Conservation (phyloP, 352 stramenopile species). For the Phytophthora foliorum region DNA sequence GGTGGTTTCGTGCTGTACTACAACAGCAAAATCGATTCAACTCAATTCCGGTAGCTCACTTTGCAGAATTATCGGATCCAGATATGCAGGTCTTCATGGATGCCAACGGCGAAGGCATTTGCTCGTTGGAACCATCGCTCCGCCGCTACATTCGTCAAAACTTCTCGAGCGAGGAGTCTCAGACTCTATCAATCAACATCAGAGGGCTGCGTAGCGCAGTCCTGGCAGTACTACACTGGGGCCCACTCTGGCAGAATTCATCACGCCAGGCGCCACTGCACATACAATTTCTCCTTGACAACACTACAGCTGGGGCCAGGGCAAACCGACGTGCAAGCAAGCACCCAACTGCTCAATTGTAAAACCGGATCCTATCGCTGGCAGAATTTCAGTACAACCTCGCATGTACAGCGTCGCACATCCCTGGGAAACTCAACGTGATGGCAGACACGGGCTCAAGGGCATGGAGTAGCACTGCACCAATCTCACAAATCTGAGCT, state of each 20-base stretch:
- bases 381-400: slow-evolving; percentile 33
- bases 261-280: not conserved
- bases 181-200: slow-evolving; percentile 23
- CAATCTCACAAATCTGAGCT: slow-evolving; percentile 15
- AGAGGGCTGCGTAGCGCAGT: slow-evolving; percentile 24
- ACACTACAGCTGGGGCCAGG: slow-evolving; percentile 7
- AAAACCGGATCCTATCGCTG: slow-evolving; percentile 22
- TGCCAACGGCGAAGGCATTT: slow-evolving; percentile 17
- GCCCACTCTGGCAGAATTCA: not conserved
- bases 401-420: slow-evolving; percentile 23
- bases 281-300: slow-evolving; percentile 29
- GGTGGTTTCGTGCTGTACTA: slow-evolving; percentile 9
- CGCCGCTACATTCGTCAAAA: slow-evolving; percentile 12
- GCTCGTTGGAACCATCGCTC: slow-evolving; percentile 3
- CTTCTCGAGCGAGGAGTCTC: not conserved
- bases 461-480: slow-evolving; percentile 21
- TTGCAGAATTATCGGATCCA: slow-evolving; percentile 11
- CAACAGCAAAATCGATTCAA: slow-evolving; percentile 11
- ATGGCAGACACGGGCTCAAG: slow-evolving; percentile 26
- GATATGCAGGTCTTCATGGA: slow-evolving; percentile 32
- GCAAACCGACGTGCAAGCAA: slow-evolving; percentile 7
- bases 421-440: no score
- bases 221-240: slow-evolving; percentile 20
- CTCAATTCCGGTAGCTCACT: slow-evolving; percentile 14
- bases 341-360: slow-evolving; percentile 3